Conservation (phyloP, 2,329 filamentous ascomycete species). For the Ceratocystis albifundus region DNA sequence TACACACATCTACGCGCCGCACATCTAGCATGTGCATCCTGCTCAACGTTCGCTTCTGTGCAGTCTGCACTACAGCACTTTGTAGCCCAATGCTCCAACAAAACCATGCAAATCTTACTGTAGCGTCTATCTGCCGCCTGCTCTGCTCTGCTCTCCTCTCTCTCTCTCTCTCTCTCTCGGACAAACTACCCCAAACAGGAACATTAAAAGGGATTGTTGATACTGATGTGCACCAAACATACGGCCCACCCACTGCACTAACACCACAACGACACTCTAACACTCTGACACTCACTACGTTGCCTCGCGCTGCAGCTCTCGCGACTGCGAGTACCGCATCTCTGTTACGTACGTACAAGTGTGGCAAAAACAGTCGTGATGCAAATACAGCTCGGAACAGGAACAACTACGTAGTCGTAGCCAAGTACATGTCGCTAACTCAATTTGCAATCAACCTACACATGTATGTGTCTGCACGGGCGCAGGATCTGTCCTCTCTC, state of each 20-base stretch:
- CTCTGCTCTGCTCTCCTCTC: not conserved
- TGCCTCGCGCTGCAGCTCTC: not conserved
- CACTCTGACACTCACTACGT: not conserved
- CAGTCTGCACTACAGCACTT: no score
- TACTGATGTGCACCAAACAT: conserved; percentile 9
- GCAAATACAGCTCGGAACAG: not conserved
- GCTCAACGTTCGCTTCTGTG: no score
- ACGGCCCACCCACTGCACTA: not conserved
- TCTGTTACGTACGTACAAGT: not conserved
- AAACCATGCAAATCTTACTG: not conserved
- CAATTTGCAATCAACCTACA: no score
- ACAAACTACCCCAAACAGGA: conserved; percentile 1
- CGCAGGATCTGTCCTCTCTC: not conserved
- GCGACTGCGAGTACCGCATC: not conserved
- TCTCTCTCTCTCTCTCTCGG: not conserved
- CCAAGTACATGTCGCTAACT: no score
- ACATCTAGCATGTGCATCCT: no score
- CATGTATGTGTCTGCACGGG: not conserved
- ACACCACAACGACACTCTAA: not conserved
- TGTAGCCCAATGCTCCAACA: no score
- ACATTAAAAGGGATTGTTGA: not conserved
- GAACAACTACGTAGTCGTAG: not conserved
- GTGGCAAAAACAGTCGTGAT: not conserved
- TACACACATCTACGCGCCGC: no score
- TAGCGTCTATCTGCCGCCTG: not conserved